These are phyloP conservation scores for Cubamyces sp. DNA, from an alignment of 768 basidiomycete genomes.

Conservation along the genomic window DNA sequence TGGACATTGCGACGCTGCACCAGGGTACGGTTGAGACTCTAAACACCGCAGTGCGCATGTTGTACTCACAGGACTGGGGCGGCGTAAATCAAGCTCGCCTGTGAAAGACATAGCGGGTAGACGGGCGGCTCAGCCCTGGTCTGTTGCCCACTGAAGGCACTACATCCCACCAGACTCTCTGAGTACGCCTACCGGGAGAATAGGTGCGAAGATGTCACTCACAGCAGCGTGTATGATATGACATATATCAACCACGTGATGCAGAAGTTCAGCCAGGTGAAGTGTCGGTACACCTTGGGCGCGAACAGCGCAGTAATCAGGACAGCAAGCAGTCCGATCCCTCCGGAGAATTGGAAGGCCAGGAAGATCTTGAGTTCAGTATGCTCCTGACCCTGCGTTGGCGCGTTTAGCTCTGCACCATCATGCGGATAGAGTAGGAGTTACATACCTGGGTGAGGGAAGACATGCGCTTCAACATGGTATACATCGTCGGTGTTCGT, in stretches of 20 bases:
- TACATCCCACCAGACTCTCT: not conserved
- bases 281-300: slow-evolving; percentile 22
- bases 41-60: not conserved
- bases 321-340: slow-evolving; percentile 16
- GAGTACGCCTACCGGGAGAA: not conserved
- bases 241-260: slow-evolving; percentile 26
- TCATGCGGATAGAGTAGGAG: not conserved
- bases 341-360: slow-evolving; percentile 16
- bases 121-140: slow-evolving; percentile 13
- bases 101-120: slow-evolving; percentile 22
- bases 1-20: slow-evolving; percentile 23
- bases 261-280: slow-evolving; percentile 30
- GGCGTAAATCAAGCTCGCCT: slow-evolving; percentile 22
- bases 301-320: slow-evolving; percentile 24
- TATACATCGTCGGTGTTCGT: slow-evolving; percentile 1
- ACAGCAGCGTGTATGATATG: slow-evolving; percentile 26
- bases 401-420: not conserved
- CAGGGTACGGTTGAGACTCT: not conserved
- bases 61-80: slow-evolving; percentile 25
- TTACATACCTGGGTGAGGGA: not conserved
- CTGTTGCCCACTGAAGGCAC: slow-evolving; percentile 24
- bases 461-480: slow-evolving; percentile 3
- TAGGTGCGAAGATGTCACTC: not conserved
- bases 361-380: slow-evolving; percentile 22
- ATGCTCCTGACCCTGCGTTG: slow-evolving; percentile 10